A percentile compares a stretch with the other conserved stretches of the same genome.
Conservation (phyloP, 345 rosid genomes). For the Lepidium aucheri region DNA sequence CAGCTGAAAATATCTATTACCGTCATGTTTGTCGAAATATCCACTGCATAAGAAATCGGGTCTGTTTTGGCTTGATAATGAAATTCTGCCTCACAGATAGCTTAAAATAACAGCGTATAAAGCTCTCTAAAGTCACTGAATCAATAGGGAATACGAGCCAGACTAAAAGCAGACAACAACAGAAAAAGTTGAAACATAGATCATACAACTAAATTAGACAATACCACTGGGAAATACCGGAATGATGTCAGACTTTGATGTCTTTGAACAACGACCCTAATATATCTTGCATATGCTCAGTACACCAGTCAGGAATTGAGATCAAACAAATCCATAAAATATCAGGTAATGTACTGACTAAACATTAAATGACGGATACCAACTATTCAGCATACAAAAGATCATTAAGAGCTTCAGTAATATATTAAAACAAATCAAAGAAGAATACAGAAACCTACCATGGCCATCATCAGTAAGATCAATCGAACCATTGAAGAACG, state of each 20-base stretch:
- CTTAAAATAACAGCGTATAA: conserved; percentile 25
- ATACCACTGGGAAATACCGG: conserved; percentile 81
- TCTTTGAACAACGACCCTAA: conserved; percentile 70
- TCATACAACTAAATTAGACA: neutral
- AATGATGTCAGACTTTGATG: conserved; percentile 52
- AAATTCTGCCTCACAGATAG: conserved; percentile 62
- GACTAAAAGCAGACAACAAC: neutral
- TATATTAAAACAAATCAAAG: neutral
- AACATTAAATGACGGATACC: neutral
- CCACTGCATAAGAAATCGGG: conserved; percentile 47
- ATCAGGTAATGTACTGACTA: conserved; percentile 1
- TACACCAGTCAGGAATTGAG: conserved; percentile 5
- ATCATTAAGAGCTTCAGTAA: neutral
- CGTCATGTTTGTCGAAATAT: conserved; percentile 48
- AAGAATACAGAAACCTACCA: conserved; percentile 45
- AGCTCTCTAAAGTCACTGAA: conserved; percentile 14
- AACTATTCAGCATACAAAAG: conserved; percentile 1
- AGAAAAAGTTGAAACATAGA: neutral
- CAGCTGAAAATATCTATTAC: conserved; percentile 29
- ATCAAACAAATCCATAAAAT: neutral
- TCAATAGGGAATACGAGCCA: neutral
- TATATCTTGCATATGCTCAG: conserved; percentile 75
- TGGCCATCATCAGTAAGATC: conserved; percentile 89
- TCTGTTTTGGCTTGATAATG: conserved; percentile 74
- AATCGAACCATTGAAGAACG: conserved; percentile 60